Base-by-base conservation (phyloP, 345 rosid species). In the Rubroshorea leprosula region DNA sequence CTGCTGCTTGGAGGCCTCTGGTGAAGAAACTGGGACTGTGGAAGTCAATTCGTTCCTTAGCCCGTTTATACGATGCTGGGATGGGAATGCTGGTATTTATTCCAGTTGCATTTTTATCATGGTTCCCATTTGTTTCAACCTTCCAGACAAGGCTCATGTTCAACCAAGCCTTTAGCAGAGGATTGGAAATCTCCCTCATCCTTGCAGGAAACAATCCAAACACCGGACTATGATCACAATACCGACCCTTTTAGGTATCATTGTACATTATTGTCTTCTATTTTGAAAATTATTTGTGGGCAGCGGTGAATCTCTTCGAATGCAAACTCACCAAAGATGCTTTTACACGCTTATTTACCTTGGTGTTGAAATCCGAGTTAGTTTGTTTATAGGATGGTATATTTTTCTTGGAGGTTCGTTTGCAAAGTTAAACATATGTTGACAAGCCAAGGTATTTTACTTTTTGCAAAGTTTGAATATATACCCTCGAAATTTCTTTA, bases 61-160 rank as follows among this genome's bases (percentile, higher is more conserved):
- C 88, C 2, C 83, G 96, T 12, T 81, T 89, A 4, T 89, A 80
- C 5, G 99, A 89, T 50, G 97, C 99, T 1, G 85, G 87, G 39
- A 89, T 93, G 97, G 99, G 99, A 51, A 93, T 89, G 94, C 39
- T 93, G 1, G 83, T 93, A 70, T 93, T 93, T 66, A 65, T 93
- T 14, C 96, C 97, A 0, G 65, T 93, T 0, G 94, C 99, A 0
- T 71, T 93, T 10, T 82, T 80, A 38, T 87, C 99, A 1, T 93
- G 97, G 97, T 93, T 93, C 78, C 99, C 99, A 0, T 93, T 93
- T 8, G 79, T 93, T 23, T 89, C 99, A 5, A 93, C 99, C 18
- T 93, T 93, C 81, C 99, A 93, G 63, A 93, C 99, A 1, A 80
- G 99, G 49, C 85, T 93, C 59, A 92, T 92, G 98, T 92, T 81